Evolutionary conservation across 1,139 yeast genomes (phyloP), one percentile per base, ranked within the genome.

Genomic region (Geotrichum klebahnii): DNA sequence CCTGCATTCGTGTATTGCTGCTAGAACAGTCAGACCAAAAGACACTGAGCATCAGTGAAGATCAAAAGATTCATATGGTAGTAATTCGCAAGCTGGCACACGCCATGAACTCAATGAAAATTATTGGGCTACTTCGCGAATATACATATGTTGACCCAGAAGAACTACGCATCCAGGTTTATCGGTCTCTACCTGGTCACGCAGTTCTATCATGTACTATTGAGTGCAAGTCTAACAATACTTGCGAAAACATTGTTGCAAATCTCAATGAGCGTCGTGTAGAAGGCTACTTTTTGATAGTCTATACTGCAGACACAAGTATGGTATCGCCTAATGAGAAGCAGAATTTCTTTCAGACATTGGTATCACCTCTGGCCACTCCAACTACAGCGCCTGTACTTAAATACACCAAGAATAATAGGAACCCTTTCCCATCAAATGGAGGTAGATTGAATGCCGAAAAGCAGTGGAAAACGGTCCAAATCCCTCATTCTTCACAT

Each of bases 231-330:
- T 24, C 42, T 5, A 9, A 12, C 23, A 32, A 17, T 17, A 23
- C 41, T 17, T 34, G 41, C 19, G 42, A 33, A 8, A 37, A 46
- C 33, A 41, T 46, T 29, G 43, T 46, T 2, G 42, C 34, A 9
- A 46, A 41, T 38, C 20, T 46, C 10, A 40, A 46, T 24, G 50
- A 29, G 35, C 36, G 44, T 10, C 22, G n/a, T 9, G 3, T 29
- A 2, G 16, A 23, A 2, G 44, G 44, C 28, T 19, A 40, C 28
- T 40, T 40, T 29, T 9, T 40, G 19, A 40, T 40, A 19, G 44
- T 23, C 16, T 40, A 29, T 22, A n/a, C 14, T 3, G 44, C 44
- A 3, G 42, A 23, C 3, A 17, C 33, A 10, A n/a, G 32, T 17
- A 26, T 22, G 3, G n/a, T 32, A 14, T 9, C 35, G 16, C 35